A percentile compares a stretch with the other conserved stretches of the same genome.
Evolutionary conservation across 2,329 filamentous ascomycete genomes (phyloP).

Genomic region (Orbilia javanica): DNA sequence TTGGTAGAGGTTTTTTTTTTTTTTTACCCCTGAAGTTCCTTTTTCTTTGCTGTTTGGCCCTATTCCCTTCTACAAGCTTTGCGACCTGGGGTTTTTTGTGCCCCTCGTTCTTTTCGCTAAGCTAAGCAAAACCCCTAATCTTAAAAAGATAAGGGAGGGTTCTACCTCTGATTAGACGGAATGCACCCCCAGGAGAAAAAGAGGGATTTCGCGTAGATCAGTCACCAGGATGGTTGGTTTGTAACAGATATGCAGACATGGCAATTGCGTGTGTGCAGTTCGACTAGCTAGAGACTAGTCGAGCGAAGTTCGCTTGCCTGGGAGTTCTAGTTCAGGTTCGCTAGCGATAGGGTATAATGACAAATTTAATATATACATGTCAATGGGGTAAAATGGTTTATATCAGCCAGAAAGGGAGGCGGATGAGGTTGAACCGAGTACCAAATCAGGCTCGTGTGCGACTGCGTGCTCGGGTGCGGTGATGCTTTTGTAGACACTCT

Average conservation of each 20-base stretch:
- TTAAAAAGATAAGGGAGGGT: constrained; percentile 44
- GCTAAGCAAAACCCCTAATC: constrained; percentile 24
- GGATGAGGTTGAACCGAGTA: constrained; percentile 19
- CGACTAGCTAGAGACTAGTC: background rate
- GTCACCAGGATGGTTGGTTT: background rate
- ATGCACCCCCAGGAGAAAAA: background rate
- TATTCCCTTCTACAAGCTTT: background rate
- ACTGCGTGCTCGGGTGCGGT: constrained; percentile 24
- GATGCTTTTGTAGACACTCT: constrained; percentile 6
- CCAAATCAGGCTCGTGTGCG: constrained; percentile 21
- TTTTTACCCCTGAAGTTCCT: constrained; percentile 57
- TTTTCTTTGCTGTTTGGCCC: constrained; percentile 9
- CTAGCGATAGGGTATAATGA: background rate
- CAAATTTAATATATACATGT: background rate
- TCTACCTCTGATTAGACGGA: background rate
- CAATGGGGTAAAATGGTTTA: constrained; percentile 19
- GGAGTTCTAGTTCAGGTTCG: background rate
- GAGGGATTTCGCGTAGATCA: constrained; percentile 21
- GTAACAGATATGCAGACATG: background rate
- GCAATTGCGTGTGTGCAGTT: constrained; percentile 9
- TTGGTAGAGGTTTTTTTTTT: constrained; percentile 31
- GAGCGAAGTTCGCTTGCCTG: background rate
- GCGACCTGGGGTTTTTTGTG: background rate
- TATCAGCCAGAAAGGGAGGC: constrained; percentile 48
- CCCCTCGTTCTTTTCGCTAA: constrained; percentile 31